These are phyloP conservation scores for Tricholoma hemisulphureum DNA, from an alignment of 768 basidiomycete genomes.

Conservation along the genomic window DNA sequence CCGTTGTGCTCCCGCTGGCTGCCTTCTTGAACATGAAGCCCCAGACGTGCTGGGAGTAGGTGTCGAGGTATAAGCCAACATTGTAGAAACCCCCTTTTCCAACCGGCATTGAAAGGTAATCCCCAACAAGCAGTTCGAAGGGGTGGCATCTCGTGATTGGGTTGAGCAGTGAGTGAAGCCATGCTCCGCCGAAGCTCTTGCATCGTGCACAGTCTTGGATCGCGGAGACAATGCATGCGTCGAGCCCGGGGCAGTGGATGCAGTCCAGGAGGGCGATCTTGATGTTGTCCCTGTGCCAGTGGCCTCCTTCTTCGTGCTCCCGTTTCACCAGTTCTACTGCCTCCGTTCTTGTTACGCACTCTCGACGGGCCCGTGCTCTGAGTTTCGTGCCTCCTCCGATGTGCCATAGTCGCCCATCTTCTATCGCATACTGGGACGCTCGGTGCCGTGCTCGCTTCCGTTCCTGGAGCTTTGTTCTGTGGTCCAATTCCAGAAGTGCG, in stretches of 20 bases:
- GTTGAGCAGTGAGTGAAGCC: constrained; percentile 16
- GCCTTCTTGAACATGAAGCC: too few relatives aligned
- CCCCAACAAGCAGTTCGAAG: neutral
- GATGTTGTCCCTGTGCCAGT: neutral
- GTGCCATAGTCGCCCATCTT: constrained; percentile 14
- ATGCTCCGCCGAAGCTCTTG: too few relatives aligned
- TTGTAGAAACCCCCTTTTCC: constrained; percentile 31
- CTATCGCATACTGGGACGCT: too few relatives aligned
- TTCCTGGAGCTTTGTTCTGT: too few relatives aligned
- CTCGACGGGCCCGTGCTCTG: neutral
- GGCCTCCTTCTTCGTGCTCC: neutral
- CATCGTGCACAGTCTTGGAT: constrained; percentile 8
- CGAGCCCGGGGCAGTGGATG: neutral
- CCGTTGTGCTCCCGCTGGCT: too few relatives aligned
- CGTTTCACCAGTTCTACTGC: neutral
- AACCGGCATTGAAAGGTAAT: constrained; percentile 13
- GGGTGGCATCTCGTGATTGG: too few relatives aligned
- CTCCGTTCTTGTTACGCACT: constrained; percentile 7
- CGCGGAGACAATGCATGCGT: neutral
- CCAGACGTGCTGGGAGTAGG: too few relatives aligned
- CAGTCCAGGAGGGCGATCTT: neutral
- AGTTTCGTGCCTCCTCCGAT: neutral
- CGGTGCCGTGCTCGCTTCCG: too few relatives aligned
- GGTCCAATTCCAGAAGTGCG: too few relatives aligned
- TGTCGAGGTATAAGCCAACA: constrained; percentile 1